Conservation (phyloP, 2,329 filamentous ascomycete genomes). For the Phialemonium atrogriseum region DNA sequence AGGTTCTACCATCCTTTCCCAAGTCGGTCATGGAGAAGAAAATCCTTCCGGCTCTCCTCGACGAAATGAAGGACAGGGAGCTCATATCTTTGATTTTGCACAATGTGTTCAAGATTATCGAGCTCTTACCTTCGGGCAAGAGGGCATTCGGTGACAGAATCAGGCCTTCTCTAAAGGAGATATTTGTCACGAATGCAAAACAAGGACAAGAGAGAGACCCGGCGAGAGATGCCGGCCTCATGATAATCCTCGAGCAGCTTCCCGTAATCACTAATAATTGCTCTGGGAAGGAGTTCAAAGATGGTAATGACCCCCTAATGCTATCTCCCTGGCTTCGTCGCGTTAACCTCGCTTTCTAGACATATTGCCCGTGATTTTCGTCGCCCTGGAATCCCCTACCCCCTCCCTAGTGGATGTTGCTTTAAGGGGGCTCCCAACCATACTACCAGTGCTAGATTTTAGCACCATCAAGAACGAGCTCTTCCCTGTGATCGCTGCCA, state of each 20-base stretch:
- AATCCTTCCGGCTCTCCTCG: conserved; percentile 76
- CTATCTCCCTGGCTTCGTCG: background rate
- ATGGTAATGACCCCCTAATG: conserved; percentile 47
- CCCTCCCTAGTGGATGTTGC: conserved; percentile 84
- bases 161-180: conserved; percentile 74
- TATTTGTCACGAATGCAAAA: conserved; percentile 60
- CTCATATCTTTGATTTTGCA: conserved; percentile 78
- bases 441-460: conserved; percentile 88
- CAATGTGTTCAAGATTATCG: conserved; percentile 86
- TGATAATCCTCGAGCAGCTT: conserved; percentile 84
- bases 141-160: conserved; percentile 79
- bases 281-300: conserved; percentile 88
- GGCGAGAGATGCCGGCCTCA: conserved; percentile 78
- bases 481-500: conserved; percentile 82
- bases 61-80: conserved; percentile 90
- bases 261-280: conserved; percentile 69
- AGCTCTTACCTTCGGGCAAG: conserved; percentile 66
- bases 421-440: conserved; percentile 65
- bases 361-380: conserved; percentile 75
- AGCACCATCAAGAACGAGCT: conserved; percentile 95
- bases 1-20: conserved; percentile 86
- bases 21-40: conserved; percentile 93
- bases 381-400: conserved; percentile 80
- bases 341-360: conserved; percentile 40
- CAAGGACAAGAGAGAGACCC: conserved; percentile 66